phyloP scores from a whole-genome alignment of 2,329 filamentous ascomycete species.

The Fusarium solani-melongenae region DNA sequence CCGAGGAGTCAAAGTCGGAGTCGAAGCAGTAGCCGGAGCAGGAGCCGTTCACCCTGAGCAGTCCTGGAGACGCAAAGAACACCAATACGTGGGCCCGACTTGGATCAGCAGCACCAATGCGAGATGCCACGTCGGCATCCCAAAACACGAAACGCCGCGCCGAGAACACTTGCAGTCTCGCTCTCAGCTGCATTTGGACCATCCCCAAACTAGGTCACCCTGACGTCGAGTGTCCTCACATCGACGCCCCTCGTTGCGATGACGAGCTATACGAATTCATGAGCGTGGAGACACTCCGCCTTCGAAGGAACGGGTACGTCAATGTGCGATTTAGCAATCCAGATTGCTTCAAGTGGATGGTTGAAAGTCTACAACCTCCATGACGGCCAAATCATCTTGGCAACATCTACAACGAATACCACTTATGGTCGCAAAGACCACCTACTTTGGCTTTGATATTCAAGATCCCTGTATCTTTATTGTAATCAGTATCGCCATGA shows the following conservation, averaged over 20 bases:
- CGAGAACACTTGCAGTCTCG: background rate
- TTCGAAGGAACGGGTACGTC: background rate
- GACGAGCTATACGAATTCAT: background rate
- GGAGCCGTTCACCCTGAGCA: constrained; percentile 43
- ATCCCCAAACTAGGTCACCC: background rate
- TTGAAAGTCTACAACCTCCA: background rate
- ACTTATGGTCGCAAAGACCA: background rate
- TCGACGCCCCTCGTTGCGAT: background rate
- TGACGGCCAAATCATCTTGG: background rate
- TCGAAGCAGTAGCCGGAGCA: constrained; percentile 24
- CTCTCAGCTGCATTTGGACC: background rate
- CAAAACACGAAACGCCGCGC: too few species aligned
- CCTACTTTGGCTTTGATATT: background rate
- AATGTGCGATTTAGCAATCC: background rate
- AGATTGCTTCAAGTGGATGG: background rate
- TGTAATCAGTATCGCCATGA: background rate
- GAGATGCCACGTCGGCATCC: background rate
- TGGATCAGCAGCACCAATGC: background rate
- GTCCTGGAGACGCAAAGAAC: background rate
- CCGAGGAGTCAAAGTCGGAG: constrained; percentile 38
- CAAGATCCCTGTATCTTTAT: background rate
- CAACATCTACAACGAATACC: background rate
- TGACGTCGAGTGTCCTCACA: too few species aligned
- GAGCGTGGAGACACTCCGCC: background rate
- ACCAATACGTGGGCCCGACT: background rate